Base-by-base conservation (phyloP, 306 rosid species). In the Ochetophila trinervis region DNA sequence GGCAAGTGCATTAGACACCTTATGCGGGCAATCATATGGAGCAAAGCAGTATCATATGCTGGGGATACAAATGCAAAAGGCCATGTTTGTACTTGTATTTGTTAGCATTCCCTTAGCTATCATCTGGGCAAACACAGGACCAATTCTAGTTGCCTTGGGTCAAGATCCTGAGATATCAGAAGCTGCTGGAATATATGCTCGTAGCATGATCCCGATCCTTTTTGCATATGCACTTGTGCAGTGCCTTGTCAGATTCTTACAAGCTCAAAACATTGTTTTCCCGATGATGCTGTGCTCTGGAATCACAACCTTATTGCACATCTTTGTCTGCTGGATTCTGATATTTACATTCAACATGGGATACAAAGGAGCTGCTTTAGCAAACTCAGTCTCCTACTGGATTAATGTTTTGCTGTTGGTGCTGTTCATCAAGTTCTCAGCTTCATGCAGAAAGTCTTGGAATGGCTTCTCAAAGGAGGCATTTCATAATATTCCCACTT, bases 11-110 rank as follows among this genome's bases (percentile, higher is more conserved):
- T 70, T 81, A 58, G 89, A 85, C 70, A 85, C 86, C 0, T 54
- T 85, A 37, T 81, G 86, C 36, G 89, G 89, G 1, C 84, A 85
- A 74, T 86, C 89, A 70, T 85, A 78, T 68, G 86, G 89, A 50
- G 84, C 83, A 16, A 85, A 37, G 23, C 78, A 76, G 18, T 81
- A 81, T 74, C 80, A 79, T 67, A 76, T 79, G 86, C 77, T 84
- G 52, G 89, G 89, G 35, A 30, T 81, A 51, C 76, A 84, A 67
- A 76, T 83, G 45, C 89, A 85, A 59, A 72, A 80, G 53, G 84
- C 80, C 56, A 84, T 84, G 82, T 47, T 81, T 21, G 76, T 76
- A 23, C 76, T 84, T 18, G 60, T 84, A 56, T 61, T 18, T 0
- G 48, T 76, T 34, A 64, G 80, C 70, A 67, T 79, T 68, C 86